These are phyloP conservation scores for Sporothrix protearum DNA, from an alignment of 2,329 filamentous ascomycete genomes.

Conservation along the genomic window DNA sequence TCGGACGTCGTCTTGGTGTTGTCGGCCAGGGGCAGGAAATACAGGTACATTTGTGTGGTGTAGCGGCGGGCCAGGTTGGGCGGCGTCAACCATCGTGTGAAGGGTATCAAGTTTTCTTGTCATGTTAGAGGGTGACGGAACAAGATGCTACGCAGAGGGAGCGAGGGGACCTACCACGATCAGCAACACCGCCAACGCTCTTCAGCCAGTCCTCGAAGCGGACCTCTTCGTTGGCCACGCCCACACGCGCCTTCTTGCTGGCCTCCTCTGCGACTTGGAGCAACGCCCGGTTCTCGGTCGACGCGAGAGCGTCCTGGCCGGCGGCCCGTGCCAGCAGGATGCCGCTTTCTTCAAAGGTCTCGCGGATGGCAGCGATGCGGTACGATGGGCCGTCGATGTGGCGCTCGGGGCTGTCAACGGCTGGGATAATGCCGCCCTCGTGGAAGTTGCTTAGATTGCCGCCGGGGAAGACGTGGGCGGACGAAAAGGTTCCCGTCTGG, in stretches of 20 bases:
- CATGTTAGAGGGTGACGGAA: neutral
- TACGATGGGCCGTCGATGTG: constrained; percentile 73
- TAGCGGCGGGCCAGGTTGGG: constrained; percentile 69
- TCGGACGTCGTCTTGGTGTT: constrained; percentile 34
- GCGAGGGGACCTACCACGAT: constrained; percentile 53
- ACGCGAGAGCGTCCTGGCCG: constrained; percentile 17
- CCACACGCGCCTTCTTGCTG: constrained; percentile 62
- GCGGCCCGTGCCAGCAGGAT: constrained; percentile 65
- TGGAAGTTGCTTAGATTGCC: constrained; percentile 76
- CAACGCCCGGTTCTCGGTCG: constrained; percentile 39
- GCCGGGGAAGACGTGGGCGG: constrained; percentile 92
- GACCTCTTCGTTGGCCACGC: constrained; percentile 63
- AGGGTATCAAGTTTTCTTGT: constrained; percentile 64
- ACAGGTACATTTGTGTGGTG: constrained; percentile 95
- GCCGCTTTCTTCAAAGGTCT: constrained; percentile 94
- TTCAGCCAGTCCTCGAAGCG: constrained; percentile 64
- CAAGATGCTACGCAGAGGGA: neutral
- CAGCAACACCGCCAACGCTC: constrained; percentile 56
- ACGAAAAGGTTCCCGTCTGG: constrained; percentile 79
- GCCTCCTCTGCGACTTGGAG: constrained; percentile 58
- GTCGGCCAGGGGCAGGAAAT: constrained; percentile 67
- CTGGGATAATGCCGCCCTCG: constrained; percentile 58
- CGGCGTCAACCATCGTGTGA: constrained; percentile 91
- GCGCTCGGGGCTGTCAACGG: constrained; percentile 46
- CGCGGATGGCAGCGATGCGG: constrained; percentile 77